Base-by-base conservation (phyloP, 495 filamentous ascomycete genomes). In the Staphylotrichum longicolle region DNA sequence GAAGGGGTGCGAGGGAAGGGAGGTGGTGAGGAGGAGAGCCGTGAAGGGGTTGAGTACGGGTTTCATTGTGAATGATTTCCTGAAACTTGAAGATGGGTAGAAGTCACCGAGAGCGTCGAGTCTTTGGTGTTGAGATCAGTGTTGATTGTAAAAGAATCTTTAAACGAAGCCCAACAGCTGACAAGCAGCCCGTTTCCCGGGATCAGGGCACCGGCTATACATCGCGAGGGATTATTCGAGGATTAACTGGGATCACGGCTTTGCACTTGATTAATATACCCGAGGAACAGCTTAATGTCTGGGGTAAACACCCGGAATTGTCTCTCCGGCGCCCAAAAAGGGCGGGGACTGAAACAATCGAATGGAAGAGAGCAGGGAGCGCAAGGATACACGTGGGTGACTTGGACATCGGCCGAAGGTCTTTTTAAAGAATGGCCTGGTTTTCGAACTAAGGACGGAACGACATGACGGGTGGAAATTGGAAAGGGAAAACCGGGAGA, bases 21-120 rank as follows among this genome's bases (percentile, higher is more conserved):
- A 35, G 44, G 52, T 4, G 32, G 56, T 15, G 27, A 57, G 53
- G 10, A 66, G 55, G 48, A 61, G 53, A 5, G 59, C 58, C 7
- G 54, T 39, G 10, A 66, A 50, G 44, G 5, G 32, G 32, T 3
- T 27, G 14, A 20, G n/a, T 20, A 56, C 10, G 27, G 57, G 2
- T 37, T 15, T 40, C 47, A 60, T 60, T 27, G 44, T 45, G 41
- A 30, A 20, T 40, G 35, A 2, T 3, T 53, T 40, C 39, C 6
- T 20, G 7, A 33, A n/a, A 12, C 4, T 32, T 4, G 10, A 49
- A 33, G 37, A 6, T 39, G 37, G 37, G 37, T 39, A 7, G 37
- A 3, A 7, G 5, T 39, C 2, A 39, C 37, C 6, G 37, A 27
- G 20, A 27, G 20, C 1, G 20, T 27, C 20, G 20, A 27, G 20